phyloP scores from a whole-genome alignment of 208 protist species.

The Wallacemonas sp. region DNA sequence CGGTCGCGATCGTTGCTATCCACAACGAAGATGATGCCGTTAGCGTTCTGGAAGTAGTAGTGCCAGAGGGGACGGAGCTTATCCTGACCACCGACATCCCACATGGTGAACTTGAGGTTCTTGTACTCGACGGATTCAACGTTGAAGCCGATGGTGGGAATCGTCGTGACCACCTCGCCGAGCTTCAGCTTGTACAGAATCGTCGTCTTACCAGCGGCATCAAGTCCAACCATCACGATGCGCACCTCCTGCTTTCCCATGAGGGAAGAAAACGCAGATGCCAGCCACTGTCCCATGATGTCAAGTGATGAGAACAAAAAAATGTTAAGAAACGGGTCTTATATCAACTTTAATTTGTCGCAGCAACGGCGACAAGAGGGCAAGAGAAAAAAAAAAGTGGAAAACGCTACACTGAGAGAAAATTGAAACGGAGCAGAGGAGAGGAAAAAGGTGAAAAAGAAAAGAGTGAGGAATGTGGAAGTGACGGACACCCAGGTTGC shows the following conservation, averaged over 20 bases:
- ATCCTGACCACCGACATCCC: conserved; percentile 97
- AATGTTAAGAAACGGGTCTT: too few species aligned
- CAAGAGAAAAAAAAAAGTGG: conserved; percentile 5
- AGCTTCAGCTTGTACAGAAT: conserved; percentile 98
- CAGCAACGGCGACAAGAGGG: not conserved
- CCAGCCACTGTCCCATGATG: conserved; percentile 63
- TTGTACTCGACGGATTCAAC: conserved; percentile 98
- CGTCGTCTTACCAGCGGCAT: conserved; percentile 98
- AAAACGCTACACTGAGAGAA: not conserved
- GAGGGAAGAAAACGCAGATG: conserved; percentile 77
- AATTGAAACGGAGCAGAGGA: not conserved
- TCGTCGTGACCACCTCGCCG: conserved; percentile 96
- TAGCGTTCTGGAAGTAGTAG: conserved; percentile 97
- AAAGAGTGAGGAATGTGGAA: not conserved
- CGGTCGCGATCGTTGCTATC: conserved; percentile 96
- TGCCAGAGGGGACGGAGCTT: conserved; percentile 96
- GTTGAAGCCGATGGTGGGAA: conserved; percentile 97
- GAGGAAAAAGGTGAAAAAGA: not conserved
- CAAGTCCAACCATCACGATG: conserved; percentile 98
- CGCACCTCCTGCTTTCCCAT: conserved; percentile 96
- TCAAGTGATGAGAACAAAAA: not conserved
- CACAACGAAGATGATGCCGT: conserved; percentile 98
- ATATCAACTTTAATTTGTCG: too few species aligned
- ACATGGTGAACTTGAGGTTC: conserved; percentile 97
- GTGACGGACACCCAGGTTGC: not conserved